phyloP scores from a whole-genome alignment of 192 early-diverging fungal genomes.

The Podochytrium sp. region DNA sequence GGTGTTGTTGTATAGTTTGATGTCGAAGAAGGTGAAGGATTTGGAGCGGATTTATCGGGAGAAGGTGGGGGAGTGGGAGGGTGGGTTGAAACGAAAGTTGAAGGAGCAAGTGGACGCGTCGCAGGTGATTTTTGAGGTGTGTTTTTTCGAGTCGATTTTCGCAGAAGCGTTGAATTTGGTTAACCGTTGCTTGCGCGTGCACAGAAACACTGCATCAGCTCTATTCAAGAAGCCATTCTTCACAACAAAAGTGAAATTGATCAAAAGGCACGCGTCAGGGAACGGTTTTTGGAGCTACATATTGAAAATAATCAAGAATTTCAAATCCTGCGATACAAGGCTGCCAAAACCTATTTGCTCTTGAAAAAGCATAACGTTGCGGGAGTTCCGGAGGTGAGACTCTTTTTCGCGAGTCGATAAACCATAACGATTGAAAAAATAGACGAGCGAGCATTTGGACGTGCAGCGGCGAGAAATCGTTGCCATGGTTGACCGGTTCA shows the following conservation, averaged over 20 bases:
- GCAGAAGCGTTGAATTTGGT: no score
- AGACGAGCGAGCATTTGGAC: constrained; percentile 12
- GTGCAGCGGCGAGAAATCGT: neutral
- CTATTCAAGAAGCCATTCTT: neutral
- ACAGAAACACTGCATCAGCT: neutral
- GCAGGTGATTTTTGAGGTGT: constrained; percentile 5
- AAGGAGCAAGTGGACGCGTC: neutral
- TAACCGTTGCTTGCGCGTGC: neutral
- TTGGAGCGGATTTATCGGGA: neutral
- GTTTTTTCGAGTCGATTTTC: no score
- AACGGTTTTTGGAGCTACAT: neutral
- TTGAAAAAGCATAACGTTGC: constrained; percentile 24
- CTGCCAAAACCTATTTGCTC: constrained; percentile 10
- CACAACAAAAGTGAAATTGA: neutral
- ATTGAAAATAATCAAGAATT: constrained; percentile 22
- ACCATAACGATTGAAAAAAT: neutral
- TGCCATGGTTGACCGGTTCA: constrained; percentile 3
- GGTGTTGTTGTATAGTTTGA: constrained; percentile 18
- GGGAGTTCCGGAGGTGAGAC: constrained; percentile 1
- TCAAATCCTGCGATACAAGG: constrained; percentile 13
- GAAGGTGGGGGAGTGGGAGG: neutral
- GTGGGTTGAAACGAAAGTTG: neutral
- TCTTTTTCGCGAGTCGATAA: neutral
- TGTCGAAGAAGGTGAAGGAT: constrained; percentile 10
- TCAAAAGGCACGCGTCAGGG: neutral